Evolutionary conservation across 139 green algal genomes (phyloP), one percentile per base, ranked within the genome.

Genomic region (Closterium sp.): DNA sequence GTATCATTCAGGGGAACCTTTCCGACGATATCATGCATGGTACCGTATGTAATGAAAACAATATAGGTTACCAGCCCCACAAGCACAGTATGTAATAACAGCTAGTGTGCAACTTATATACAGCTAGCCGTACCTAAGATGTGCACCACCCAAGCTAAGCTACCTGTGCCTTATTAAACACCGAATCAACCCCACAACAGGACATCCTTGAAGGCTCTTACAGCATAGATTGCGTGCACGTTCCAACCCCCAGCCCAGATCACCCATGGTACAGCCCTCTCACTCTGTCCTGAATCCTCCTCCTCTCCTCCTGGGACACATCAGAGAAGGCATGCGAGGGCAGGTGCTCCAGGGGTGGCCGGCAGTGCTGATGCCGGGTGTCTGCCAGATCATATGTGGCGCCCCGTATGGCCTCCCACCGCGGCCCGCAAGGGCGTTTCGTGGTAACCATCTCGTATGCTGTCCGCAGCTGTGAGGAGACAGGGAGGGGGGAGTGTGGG

Each of bases 371-470:
- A 3, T 50, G 28, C 9, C 89, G 79, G n/a, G 7, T 32, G 62
- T 24, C 62, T 79, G 62, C 62, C 27, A 96, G 34, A 88, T 96
- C 94, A 9, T 85, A 91, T 29, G 94, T 96, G 50, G 94, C 94
- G 1, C 34, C 84, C 31, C 95, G 86, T 70, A 96, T 96, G 22
- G 92, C 88, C 70, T 96, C 95, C 88, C 92, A 92, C 88, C 95
- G 95, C 24, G 95, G 95, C 3, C 95, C 95, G 86, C 95, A 96
- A 24, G 95, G 95, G 22, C 95, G 34, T 30, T 94, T 95, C 2
- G 84, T 91, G 4, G 95, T 96, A 22, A 96, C 88, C 32, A 89
- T 93, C 7, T 95, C 90, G 84, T 96, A 96, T 10, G 95, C 95
- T 11, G 85, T 86, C 27, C 92, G 88, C 31, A 93, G 38, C 91